Base-by-base conservation (phyloP, 768 basidiomycete genomes). In the Leccinum subgranulosum region DNA sequence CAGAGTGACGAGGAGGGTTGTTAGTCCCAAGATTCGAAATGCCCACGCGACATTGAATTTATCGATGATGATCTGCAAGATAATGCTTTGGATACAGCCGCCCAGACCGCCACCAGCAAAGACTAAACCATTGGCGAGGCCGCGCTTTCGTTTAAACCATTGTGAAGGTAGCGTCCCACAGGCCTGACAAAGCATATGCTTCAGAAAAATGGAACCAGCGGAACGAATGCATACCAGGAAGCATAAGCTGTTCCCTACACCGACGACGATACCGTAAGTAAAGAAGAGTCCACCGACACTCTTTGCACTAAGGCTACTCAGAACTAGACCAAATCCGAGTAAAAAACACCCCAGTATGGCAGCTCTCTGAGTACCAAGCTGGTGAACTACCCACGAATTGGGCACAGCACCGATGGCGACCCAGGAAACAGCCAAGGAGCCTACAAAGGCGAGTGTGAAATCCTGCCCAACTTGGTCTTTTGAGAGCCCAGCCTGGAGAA, bases 121-220 rank as follows among this genome's bases (percentile, higher is more conserved):
- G 9, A 74, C 74, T 45, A 75, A 60, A 36, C 71, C 73, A 17
- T 73, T 74, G 12, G 75, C 69, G 6, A 74, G 60, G 9, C 73
- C 73, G 5, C 69, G 69, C 27, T 58, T 65, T 54, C 64, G 66
- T 41, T 64, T 67, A 58, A 75, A 74, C 66, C 72, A 75, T 33
- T 73, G 76, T 0, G 73, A 61, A 21, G 72, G 71, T 14, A 76
- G 68, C 2, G 74, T 66, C 52, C 64, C 68, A 57, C 73, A 74
- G 56, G 45, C 23, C 46, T 23, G 6, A 47, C 25, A 23, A 23
- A 12, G 15, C 6, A 3, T 47, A 15, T 36, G 36, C 36, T 39
- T 25, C 23, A 12, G 19, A 45, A 1, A 33, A 51, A 11, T 19
- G 15, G n/a, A 43, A 41, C 28, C 39, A 51, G 45, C 19, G 19